Conservation (phyloP, 495 filamentous ascomycete species). For the Aspergillus leporis region DNA sequence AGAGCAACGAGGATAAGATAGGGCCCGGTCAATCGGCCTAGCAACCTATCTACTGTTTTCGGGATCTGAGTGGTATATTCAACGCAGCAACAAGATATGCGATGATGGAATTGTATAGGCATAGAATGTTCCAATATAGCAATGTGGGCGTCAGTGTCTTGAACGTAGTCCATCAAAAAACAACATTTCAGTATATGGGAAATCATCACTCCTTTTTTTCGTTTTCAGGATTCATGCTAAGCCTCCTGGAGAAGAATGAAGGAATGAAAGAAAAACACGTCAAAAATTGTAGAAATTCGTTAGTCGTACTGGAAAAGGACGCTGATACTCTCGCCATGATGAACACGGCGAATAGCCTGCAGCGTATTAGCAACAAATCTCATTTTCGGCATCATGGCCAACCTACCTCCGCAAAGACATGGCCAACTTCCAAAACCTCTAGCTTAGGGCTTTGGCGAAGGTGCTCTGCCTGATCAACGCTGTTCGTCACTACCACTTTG, state of each 20-base stretch:
- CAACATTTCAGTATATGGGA: constrained; percentile 16
- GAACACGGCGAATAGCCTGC: constrained; percentile 91
- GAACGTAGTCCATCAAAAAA: constrained; percentile 13
- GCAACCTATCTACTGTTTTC: constrained; percentile 21
- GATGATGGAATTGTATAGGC: constrained; percentile 13
- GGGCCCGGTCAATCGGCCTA: constrained; percentile 5
- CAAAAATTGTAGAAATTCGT: constrained; percentile 18
- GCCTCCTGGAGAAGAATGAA: constrained; percentile 13
- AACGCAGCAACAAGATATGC: constrained; percentile 6
- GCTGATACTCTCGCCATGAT: constrained; percentile 97
- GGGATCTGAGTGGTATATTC: constrained; percentile 1
- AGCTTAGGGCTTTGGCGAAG: constrained; percentile 74
- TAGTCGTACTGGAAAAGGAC: constrained; percentile 90
- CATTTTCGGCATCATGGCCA: constrained; percentile 8
- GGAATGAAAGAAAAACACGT: constrained; percentile 7
- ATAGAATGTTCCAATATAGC: constrained; percentile 17
- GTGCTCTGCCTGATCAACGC: constrained; percentile 85
- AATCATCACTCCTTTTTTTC: constrained; percentile 24
- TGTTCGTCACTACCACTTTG: constrained; percentile 91
- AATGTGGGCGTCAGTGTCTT: constrained; percentile 18
- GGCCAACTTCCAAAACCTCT: constrained; percentile 87
- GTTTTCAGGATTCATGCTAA: constrained; percentile 11
- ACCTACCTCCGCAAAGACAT: constrained; percentile 87
- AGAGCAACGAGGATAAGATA: constrained; percentile 12
- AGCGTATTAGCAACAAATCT: constrained; percentile 22